These are phyloP conservation scores for Carex sylvatica DNA, from an alignment of 202 grass and related monocot species.

Conservation along the genomic window DNA sequence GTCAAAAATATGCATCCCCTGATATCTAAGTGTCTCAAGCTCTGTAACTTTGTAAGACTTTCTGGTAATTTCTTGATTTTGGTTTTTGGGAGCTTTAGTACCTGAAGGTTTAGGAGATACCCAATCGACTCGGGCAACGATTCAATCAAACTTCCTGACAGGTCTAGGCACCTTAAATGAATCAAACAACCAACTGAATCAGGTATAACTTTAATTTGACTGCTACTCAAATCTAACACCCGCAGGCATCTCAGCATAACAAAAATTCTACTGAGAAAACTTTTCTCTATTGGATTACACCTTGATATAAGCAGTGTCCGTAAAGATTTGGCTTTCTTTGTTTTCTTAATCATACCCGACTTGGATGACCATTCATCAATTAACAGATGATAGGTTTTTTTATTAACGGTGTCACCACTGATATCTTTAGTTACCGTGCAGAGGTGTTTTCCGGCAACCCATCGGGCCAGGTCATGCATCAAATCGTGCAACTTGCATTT, in stretches of 20 bases:
- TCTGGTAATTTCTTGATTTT: slow-evolving; percentile 16
- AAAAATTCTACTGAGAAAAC: background rate
- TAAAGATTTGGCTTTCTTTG: background rate
- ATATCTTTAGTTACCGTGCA: background rate
- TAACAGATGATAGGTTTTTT: slow-evolving; percentile 4
- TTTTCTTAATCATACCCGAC: background rate
- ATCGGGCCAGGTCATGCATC: slow-evolving; percentile 40
- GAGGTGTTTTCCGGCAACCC: background rate
- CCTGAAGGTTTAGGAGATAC: slow-evolving; percentile 23
- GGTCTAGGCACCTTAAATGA: slow-evolving; percentile 42
- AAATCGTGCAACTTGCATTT: slow-evolving; percentile 44
- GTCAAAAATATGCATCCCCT: background rate
- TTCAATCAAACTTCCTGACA: background rate
- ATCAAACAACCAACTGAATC: background rate
- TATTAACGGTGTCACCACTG: background rate
- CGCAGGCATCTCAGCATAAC: background rate
- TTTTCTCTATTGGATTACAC: slow-evolving; percentile 16
- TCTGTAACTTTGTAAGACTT: background rate
- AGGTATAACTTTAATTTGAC: background rate
- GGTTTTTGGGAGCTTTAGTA: slow-evolving; percentile 10
- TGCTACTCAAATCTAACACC: slow-evolving; percentile 14
- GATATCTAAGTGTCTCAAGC: slow-evolving; percentile 41
- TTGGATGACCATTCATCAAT: background rate
- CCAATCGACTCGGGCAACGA: slow-evolving; percentile 4
- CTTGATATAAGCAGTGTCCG: background rate